A percentile compares a stretch with the other conserved stretches of the same genome.
phyloP scores from a whole-genome alignment of 2,329 filamentous ascomycete species.

The Chalaropsis ovoidea region DNA sequence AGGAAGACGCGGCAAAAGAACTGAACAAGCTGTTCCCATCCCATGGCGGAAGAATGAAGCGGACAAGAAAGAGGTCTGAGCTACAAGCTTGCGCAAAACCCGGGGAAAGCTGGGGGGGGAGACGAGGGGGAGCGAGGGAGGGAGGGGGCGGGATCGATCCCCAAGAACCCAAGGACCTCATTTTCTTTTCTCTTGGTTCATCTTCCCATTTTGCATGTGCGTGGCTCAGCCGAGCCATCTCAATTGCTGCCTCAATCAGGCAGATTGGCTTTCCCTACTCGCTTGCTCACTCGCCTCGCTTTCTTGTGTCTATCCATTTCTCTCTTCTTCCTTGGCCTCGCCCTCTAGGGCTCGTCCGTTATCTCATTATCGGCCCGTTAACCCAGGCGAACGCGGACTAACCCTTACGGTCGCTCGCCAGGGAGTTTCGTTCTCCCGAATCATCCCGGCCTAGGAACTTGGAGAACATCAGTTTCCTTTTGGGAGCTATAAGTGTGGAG shows the following conservation, averaged over 20 bases:
- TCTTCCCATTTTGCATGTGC: neutral
- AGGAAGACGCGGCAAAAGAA: neutral
- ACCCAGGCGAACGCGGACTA: neutral
- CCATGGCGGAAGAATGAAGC: neutral
- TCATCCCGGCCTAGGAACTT: neutral
- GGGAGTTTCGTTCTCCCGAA: constrained; percentile 1
- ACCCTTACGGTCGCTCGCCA: neutral
- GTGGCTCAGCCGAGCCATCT: neutral
- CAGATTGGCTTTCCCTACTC: neutral
- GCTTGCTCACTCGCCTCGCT: neutral
- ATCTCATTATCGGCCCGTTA: constrained; percentile 13
- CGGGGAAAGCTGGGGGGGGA: constrained; percentile 10
- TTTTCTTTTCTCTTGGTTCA: neutral
- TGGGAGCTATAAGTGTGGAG: neutral
- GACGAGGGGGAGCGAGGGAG: too few species aligned
- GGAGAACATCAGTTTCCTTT: neutral
- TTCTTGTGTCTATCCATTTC: neutral
- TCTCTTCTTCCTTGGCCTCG: neutral
- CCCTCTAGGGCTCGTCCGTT: neutral
- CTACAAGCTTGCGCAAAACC: constrained; percentile 9
- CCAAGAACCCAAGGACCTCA: neutral
- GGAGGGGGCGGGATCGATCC: too few species aligned
- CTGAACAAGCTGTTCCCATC: neutral
- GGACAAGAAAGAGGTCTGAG: neutral
- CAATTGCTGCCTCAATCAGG: constrained; percentile 11